Evolutionary conservation across 768 basidiomycete species (phyloP).

Genomic region (Pluteus cervinus): DNA sequence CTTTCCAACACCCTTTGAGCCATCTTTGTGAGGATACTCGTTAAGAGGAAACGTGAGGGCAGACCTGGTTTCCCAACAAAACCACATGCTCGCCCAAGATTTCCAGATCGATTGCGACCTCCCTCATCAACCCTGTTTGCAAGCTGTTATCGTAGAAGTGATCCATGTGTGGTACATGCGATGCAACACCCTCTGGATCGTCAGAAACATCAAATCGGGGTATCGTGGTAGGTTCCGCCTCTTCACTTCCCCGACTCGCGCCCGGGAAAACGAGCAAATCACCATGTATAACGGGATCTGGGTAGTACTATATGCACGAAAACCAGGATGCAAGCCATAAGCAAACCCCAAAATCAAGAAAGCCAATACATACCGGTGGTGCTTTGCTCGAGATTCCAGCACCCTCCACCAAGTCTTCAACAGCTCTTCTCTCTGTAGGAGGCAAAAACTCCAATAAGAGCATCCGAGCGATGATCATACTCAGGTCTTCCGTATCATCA

Average conservation of each 20-base stretch:
- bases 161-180: conserved; percentile 62
- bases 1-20: conserved; percentile 62
- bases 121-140: conserved; percentile 62
- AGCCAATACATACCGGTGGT: conserved; percentile 36
- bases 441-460: conserved; percentile 59
- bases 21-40: neutral
- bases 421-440: conserved; percentile 46
- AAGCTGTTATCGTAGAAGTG: conserved; percentile 67
- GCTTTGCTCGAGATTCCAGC: conserved; percentile 36
- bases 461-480: conserved; percentile 40
- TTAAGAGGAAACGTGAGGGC: conserved; percentile 7
- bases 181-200: conserved; percentile 49
- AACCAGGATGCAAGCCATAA: too few species aligned
- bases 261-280: conserved; percentile 41
- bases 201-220: conserved; percentile 42
- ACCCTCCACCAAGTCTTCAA: conserved; percentile 47
- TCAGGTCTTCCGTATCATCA: too few species aligned
- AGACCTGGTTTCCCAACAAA: conserved; percentile 60
- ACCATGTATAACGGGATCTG: conserved; percentile 33
- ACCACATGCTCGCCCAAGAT: conserved; percentile 59
- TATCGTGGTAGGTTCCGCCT: conserved; percentile 29
- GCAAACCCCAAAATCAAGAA: too few species aligned
- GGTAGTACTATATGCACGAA: too few species aligned
- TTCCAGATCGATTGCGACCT: conserved; percentile 58
- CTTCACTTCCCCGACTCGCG: conserved; percentile 26